A percentile compares a stretch with the other conserved stretches of the same genome.
Conservation (phyloP, 371 early-diverging fungal species). For the Cokeromyces recurvatus region DNA sequence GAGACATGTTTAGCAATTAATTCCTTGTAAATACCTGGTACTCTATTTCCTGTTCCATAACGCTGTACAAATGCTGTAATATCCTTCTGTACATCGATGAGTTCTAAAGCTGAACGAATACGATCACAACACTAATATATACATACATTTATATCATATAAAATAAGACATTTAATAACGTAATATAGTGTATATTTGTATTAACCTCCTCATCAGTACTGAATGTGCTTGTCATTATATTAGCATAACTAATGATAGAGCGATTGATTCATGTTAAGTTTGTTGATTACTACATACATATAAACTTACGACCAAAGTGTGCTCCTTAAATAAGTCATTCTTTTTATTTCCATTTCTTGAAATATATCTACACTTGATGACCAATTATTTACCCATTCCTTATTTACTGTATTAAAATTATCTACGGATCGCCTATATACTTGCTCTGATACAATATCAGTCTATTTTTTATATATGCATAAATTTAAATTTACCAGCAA, state of each 20-base stretch:
- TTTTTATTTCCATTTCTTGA: slow-evolving; percentile 41
- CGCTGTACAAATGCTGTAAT: slow-evolving; percentile 27
- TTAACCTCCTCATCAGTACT: slow-evolving; percentile 44
- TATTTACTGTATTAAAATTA: slow-evolving; percentile 23
- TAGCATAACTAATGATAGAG: slow-evolving; percentile 30
- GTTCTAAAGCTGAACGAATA: slow-evolving; percentile 37
- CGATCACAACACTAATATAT: slow-evolving; percentile 38
- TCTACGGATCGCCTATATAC: slow-evolving; percentile 34
- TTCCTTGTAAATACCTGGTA: slow-evolving; percentile 39
- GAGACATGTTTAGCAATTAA: too few relatives aligned
- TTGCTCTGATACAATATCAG: slow-evolving; percentile 32
- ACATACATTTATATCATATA: too few relatives aligned
- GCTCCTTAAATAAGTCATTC: slow-evolving; percentile 33
- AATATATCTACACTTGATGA: slow-evolving; percentile 24
- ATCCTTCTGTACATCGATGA: slow-evolving; percentile 33
- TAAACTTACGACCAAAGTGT: slow-evolving; percentile 37
- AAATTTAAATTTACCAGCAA: slow-evolving; percentile 14
- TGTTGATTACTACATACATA: too few relatives aligned
- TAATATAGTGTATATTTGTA: too few relatives aligned
- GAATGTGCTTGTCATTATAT: slow-evolving; percentile 41
- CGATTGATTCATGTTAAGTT: too few relatives aligned
- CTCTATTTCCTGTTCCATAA: slow-evolving; percentile 27
- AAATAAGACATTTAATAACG: not conserved
- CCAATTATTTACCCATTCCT: slow-evolving; percentile 34
- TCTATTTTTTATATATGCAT: not conserved